A percentile compares a stretch with the other conserved stretches of the same genome.
These are phyloP conservation scores for Escallonia rubra DNA, from an alignment of 129 eudicot genomes.

Conservation along the genomic window DNA sequence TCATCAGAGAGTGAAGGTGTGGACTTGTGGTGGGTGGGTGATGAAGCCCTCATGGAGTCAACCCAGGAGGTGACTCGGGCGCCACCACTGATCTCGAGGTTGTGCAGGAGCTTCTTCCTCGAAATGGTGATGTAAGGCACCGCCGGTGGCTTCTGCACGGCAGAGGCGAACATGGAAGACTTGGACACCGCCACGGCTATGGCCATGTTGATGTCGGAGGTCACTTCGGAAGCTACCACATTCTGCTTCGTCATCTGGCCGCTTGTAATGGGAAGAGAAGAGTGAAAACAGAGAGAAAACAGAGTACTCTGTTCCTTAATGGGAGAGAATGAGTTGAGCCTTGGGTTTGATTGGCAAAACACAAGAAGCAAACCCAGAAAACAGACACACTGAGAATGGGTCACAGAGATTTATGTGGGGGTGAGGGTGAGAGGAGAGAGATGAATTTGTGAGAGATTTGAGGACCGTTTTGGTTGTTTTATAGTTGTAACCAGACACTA, in stretches of 20 bases:
- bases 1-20: conserved; percentile 34
- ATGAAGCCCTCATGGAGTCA: conserved; percentile 94
- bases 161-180: conserved; percentile 33
- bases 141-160: conserved; percentile 67
- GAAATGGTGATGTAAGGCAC: conserved; percentile 52
- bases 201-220: conserved; percentile 35
- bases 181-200: conserved; percentile 39
- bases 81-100: conserved; percentile 61
- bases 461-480: conserved; percentile 40
- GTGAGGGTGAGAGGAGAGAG: conserved; percentile 13
- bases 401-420: conserved; percentile 8
- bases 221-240: conserved; percentile 46
- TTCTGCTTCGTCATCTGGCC: conserved; percentile 64
- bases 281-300: not conserved
- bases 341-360: conserved; percentile 2
- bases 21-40: conserved; percentile 67
- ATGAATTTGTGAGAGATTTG: conserved; percentile 17
- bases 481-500: conserved; percentile 54
- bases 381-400: not conserved
- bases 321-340: not conserved
- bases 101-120: conserved; percentile 54
- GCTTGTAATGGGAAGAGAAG: not conserved
- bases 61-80: conserved; percentile 75
- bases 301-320: conserved; percentile 6
- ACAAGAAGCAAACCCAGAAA: not conserved